phyloP scores from a whole-genome alignment of 805 yeast species.

The Nakazawaea peltata region DNA sequence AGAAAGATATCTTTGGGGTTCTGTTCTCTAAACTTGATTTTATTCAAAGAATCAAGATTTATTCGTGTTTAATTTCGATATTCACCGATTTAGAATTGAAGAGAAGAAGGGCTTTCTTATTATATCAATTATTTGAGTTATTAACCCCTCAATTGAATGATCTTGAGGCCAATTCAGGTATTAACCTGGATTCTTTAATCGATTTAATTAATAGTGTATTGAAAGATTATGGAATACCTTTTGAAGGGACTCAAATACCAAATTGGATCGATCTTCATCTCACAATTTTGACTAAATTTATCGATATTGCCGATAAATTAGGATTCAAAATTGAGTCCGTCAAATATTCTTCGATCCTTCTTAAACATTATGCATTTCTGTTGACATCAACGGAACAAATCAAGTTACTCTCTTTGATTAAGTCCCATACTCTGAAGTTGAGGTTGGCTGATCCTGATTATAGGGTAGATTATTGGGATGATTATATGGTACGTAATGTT shows the following conservation, averaged over 20 bases:
- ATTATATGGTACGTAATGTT: slow-evolving; percentile 48
- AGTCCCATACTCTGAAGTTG: slow-evolving; percentile 18
- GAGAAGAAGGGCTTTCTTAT: slow-evolving; percentile 63
- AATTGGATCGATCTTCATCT: slow-evolving; percentile 55
- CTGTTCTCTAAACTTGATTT: slow-evolving; percentile 37
- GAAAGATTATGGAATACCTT: slow-evolving; percentile 44
- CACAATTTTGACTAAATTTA: slow-evolving; percentile 29
- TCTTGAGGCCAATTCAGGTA: slow-evolving; percentile 6
- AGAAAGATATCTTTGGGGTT: slow-evolving; percentile 37
- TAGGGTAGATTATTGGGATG: slow-evolving; percentile 61
- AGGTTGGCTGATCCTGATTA: slow-evolving; percentile 18
- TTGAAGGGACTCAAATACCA: slow-evolving; percentile 23
- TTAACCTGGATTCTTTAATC: slow-evolving; percentile 9
- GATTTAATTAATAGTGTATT: slow-evolving; percentile 40
- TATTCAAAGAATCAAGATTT: slow-evolving; percentile 51
- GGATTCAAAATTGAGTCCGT: slow-evolving; percentile 35
- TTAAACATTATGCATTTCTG: slow-evolving; percentile 48
- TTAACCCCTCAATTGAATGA: slow-evolving; percentile 32
- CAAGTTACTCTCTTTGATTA: slow-evolving; percentile 26
- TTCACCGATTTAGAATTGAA: slow-evolving; percentile 52
- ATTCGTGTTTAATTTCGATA: slow-evolving; percentile 56
- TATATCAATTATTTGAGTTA: slow-evolving; percentile 55
- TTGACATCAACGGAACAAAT: slow-evolving; percentile 53
- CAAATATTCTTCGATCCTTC: slow-evolving; percentile 41
- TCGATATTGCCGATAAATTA: slow-evolving; percentile 26